Conservation (phyloP, 2,329 filamentous ascomycete genomes). For the Fusarium circinatum region DNA sequence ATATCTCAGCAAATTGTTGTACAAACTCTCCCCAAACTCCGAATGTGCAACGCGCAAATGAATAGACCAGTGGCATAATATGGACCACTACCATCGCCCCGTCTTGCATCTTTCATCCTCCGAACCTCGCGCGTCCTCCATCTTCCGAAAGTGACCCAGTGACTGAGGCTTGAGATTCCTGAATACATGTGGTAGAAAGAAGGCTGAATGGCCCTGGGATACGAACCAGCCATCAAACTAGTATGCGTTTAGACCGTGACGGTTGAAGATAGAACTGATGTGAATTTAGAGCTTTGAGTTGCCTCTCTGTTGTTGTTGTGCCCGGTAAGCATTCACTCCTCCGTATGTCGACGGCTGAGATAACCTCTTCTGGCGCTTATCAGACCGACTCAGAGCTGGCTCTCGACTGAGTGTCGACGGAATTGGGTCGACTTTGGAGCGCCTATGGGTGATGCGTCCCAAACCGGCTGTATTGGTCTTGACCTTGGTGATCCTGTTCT, state of each 20-base stretch:
- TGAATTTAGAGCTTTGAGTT: not conserved
- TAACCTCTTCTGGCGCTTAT: conserved; percentile 12
- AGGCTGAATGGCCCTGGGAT: not conserved
- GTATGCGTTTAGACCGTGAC: rapidly evolving
- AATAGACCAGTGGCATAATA: too few species aligned
- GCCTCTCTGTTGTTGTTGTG: conserved; percentile 1
- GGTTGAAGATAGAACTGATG: not conserved
- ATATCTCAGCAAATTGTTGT: not conserved
- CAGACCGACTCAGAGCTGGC: not conserved
- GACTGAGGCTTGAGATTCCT: not conserved
- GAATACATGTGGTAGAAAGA: not conserved
- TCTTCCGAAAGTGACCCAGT: not conserved
- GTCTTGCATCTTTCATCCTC: not conserved
- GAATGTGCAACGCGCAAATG: not conserved
- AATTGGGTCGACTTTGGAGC: not conserved
- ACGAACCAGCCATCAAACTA: not conserved
- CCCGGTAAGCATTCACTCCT: conserved; percentile 44
- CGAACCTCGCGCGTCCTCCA: not conserved
- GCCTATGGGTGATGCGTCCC: not conserved
- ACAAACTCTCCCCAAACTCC: too few species aligned
- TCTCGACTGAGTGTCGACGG: not conserved
- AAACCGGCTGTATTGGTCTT: not conserved
- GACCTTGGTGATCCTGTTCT: not conserved
- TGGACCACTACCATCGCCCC: not conserved
- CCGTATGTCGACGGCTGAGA: conserved; percentile 28